phyloP scores from a whole-genome alignment of 352 stramenopile genomes.

The Albugo candida region DNA sequence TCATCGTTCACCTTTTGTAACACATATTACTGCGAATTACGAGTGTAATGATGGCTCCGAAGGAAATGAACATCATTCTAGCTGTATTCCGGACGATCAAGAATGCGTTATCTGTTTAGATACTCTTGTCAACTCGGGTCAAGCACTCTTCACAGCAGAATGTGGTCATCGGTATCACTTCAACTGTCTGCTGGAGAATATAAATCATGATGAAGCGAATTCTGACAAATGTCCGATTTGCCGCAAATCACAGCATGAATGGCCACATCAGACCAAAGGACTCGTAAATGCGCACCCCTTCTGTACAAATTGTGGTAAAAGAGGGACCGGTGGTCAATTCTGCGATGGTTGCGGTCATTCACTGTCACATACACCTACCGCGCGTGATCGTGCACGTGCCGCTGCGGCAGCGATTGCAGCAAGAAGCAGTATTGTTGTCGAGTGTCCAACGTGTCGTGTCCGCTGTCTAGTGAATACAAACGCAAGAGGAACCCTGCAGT shows the following conservation, averaged over 20 bases:
- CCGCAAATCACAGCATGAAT: conserved; percentile 64
- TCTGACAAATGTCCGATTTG: conserved; percentile 78
- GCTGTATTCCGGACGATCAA: conserved; percentile 3
- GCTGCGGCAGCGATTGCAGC: conserved; percentile 24
- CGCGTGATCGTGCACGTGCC: conserved; percentile 35
- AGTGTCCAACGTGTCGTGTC: conserved; percentile 53
- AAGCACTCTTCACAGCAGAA: conserved; percentile 66
- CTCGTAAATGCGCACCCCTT: conserved; percentile 73
- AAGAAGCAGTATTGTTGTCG: conserved; percentile 50
- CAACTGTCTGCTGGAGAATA: conserved; percentile 69
- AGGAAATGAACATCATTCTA: too few relatives aligned
- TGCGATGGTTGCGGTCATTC: conserved; percentile 58
- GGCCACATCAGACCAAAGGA: conserved; percentile 66
- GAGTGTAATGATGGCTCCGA: too few relatives aligned
- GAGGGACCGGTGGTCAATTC: conserved; percentile 43
- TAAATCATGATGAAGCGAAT: conserved; percentile 79
- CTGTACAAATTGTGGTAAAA: conserved; percentile 63
- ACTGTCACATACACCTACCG: conserved; percentile 48
- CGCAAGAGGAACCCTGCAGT: conserved; percentile 47
- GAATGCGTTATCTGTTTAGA: conserved; percentile 78
- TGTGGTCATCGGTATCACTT: conserved; percentile 78
- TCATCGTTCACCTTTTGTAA: too few relatives aligned
- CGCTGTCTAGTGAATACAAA: conserved; percentile 58
- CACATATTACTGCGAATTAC: too few relatives aligned
- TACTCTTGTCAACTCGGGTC: conserved; percentile 27